Evolutionary conservation across 495 filamentous ascomycete genomes (phyloP), one percentile per base, ranked within the genome.

Genomic region (Bacidia rubella): DNA sequence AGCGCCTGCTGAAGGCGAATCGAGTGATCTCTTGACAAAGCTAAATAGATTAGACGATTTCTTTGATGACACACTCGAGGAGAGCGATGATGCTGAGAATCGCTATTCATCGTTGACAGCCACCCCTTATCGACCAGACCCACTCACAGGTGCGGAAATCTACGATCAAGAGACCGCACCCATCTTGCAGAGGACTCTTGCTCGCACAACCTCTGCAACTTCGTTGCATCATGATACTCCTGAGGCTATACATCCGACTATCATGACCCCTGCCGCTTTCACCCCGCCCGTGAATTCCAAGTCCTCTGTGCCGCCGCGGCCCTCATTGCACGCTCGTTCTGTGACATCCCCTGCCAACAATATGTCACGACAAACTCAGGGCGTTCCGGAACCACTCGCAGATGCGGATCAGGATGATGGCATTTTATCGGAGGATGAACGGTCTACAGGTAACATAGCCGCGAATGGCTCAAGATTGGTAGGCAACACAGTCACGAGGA

Each of bases 131-230:
- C 68, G 70, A 15, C 76, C 74, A 47, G 70, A 68, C 45, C 79
- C 80, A 32, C 88, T 94, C 54, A 82, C 80, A 26, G 84, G 81
- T 17, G 87, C 89, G 11, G 83, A 87, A 62, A 73, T 96, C 2
- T 97, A 98, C 63, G 90, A 97, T 62, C 90, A 90, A 61, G 85
- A 94, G 60, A 93, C 90, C 11, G 76, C 90, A 2, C 92, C 92
- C 0, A 95, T 98, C 49, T 69, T 97, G 15, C 81, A 87, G 57
- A 86, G 88, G 57, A 90, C 86, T 0, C 74, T 90, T 27, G 79
- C 74, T 11, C 74, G 81, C 19, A 86, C 82, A 15, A 74, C 78
- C 21, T 87, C 82, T 32, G 74, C 79, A 2, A 77, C 81, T 0
- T 92, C 87, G 0, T 90, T 98, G 64, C 88, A 95, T 54, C 59